phyloP scores from a whole-genome alignment of 495 filamentous ascomycete species.

The Hypoxylon lenormandii region DNA sequence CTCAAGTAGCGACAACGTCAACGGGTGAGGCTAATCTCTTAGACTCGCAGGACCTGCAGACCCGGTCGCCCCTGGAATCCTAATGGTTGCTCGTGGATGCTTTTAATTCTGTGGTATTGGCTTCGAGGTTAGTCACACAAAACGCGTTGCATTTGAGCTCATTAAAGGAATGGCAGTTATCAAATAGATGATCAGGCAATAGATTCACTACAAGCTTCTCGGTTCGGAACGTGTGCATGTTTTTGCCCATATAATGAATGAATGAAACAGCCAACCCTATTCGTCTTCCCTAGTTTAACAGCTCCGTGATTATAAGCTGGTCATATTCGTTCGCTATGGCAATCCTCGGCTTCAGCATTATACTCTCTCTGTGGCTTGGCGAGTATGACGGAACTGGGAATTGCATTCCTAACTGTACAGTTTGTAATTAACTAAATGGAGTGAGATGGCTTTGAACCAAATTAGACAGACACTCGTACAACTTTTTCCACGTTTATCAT shows the following conservation, averaged over 20 bases:
- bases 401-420: neutral
- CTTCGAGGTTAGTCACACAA: slow-evolving; percentile 40
- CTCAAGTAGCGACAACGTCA: slow-evolving; percentile 58
- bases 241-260: neutral
- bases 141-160: slow-evolving; percentile 28
- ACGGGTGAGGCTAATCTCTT: slow-evolving; percentile 61
- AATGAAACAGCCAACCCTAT: neutral
- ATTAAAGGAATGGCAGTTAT: slow-evolving; percentile 22
- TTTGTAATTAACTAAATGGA: too few relatives aligned
- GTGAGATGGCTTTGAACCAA: too few relatives aligned
- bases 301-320: too few relatives aligned
- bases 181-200: slow-evolving; percentile 43
- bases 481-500: too few relatives aligned
- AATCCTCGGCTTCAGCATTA: too few relatives aligned
- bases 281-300: neutral
- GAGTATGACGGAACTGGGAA: neutral
- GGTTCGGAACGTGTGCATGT: slow-evolving; percentile 3
- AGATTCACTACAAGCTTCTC: slow-evolving; percentile 9
- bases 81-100: slow-evolving; percentile 14
- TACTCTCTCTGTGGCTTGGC: neutral
- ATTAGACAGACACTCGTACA: too few relatives aligned
- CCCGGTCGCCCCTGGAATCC: slow-evolving; percentile 15
- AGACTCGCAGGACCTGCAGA: slow-evolving; percentile 46
- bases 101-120: slow-evolving; percentile 24
- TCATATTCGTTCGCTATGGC: too few relatives aligned